Evolutionary conservation across 306 rosid genomes (phyloP).

Genomic region (Vigna hirtella): DNA sequence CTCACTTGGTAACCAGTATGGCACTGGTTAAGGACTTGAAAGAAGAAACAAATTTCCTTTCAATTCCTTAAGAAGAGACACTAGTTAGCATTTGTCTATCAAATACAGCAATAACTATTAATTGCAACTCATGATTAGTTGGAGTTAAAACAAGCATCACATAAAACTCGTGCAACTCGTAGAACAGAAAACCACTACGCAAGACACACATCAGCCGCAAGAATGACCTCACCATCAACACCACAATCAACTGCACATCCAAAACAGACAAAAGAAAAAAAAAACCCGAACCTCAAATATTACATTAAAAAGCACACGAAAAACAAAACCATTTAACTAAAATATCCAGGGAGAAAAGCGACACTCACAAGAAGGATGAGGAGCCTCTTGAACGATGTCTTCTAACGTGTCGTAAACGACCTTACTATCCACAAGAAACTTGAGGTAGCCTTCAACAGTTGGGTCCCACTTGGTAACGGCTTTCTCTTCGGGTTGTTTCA

Average conservation of each 20-base stretch:
- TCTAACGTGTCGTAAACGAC: constrained; percentile 88
- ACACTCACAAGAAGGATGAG: constrained; percentile 78
- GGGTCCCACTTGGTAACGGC: constrained; percentile 86
- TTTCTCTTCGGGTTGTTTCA: constrained; percentile 71
- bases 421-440: constrained; percentile 88
- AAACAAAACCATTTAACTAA: not conserved
- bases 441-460: constrained; percentile 74
- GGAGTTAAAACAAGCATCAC: constrained; percentile 1
- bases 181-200: too few relatives aligned
- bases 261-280: not conserved
- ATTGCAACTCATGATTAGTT: not conserved
- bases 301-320: not conserved
- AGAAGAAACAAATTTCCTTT: too few relatives aligned
- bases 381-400: constrained; percentile 64
- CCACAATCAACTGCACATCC: not conserved
- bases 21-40: too few relatives aligned
- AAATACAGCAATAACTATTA: not conserved
- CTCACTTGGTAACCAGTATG: not conserved
- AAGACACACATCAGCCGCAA: not conserved
- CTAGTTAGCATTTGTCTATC: too few relatives aligned
- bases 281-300: not conserved
- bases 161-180: not conserved
- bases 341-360: not conserved
- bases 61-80: too few relatives aligned
- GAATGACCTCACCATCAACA: not conserved